phyloP scores from a whole-genome alignment of 805 yeast species.

The Yueomyces sp. region DNA sequence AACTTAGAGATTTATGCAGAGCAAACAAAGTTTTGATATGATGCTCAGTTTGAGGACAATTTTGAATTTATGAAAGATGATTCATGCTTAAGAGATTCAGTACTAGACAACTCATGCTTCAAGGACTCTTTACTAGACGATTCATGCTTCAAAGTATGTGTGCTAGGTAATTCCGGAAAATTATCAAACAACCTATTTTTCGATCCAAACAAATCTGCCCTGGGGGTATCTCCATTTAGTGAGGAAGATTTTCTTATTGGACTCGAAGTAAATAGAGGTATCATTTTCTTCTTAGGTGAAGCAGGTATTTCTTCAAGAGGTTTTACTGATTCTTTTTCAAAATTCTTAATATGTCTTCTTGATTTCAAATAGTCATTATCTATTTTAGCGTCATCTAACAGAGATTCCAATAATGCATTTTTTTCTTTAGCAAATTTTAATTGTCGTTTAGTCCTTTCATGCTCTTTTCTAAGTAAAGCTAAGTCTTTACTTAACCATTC shows the following conservation, averaged over 20 bases:
- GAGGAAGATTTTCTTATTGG: slow-evolving; percentile 12
- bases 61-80: too few relatives aligned
- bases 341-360: slow-evolving; percentile 20
- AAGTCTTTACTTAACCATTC: slow-evolving; percentile 6
- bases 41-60: too few relatives aligned
- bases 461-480: slow-evolving; percentile 6
- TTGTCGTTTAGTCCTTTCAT: slow-evolving; percentile 11
- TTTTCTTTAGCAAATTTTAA: slow-evolving; percentile 21
- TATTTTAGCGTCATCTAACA: slow-evolving; percentile 22
- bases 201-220: neutral
- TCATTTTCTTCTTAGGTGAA: slow-evolving; percentile 14
- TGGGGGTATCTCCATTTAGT: neutral
- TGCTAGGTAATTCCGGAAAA: neutral
- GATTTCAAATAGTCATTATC: slow-evolving; percentile 22
- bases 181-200: neutral
- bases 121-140: too few relatives aligned
- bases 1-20: too few relatives aligned
- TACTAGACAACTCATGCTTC: too few relatives aligned
- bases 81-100: too few relatives aligned
- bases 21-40: too few relatives aligned
- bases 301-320: slow-evolving; percentile 22
- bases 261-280: slow-evolving; percentile 23
- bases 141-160: too few relatives aligned
- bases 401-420: slow-evolving; percentile 15
- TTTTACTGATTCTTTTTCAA: slow-evolving; percentile 18